Evolutionary conservation across 148 eudicot genomes (phyloP), one percentile per base, ranked within the genome.

Genomic region (Amaranthus hypochondriacus): DNA sequence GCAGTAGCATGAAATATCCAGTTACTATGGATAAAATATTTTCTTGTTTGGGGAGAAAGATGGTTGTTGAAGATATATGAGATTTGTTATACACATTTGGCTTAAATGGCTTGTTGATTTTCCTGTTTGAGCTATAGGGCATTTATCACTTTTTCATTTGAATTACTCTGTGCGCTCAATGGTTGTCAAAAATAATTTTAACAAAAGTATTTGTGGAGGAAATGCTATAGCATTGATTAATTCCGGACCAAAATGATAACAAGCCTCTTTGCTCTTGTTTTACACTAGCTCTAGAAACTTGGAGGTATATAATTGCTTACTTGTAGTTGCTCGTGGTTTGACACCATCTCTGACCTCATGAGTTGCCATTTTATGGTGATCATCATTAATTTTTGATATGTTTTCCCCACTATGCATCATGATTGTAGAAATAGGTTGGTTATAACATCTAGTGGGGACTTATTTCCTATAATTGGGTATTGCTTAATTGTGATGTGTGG

Each of bases 381-480:
- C 69, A 66, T 18, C 68, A 5, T 65, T 49, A 68, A 42, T 39
- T 47, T 61, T 62, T 15, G 76, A 69, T 47, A 62, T 66, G 57
- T 13, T 51, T 49, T 67, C 57, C 65, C 76, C 76, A 61, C 75
- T 55, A 91, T 89, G 90, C 82, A 82, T 62, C 49, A 65, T 21
- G 62, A 42, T 75, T 74, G 64, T 73, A 5, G 56, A 79, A 71
- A 50, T 18, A 15, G 56, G 52, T 70, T 57, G 56, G 13, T 44
- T 66, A 1, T 54, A 54, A 7, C 4, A 2, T 4, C 3, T 14
- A 4, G n/a, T 50, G 44, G 50, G 44, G 50, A 18, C 51, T 60
- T 60, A 61, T 1, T 71, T 0, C 39, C 39, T 28, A 28, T 57
- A 58, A 48, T n/a, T 18, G 7, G 9, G n/a, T 49, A 59, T 53